Evolutionary conservation across 78 protist genomes (phyloP).

Genomic region (Guillardia theta): DNA sequence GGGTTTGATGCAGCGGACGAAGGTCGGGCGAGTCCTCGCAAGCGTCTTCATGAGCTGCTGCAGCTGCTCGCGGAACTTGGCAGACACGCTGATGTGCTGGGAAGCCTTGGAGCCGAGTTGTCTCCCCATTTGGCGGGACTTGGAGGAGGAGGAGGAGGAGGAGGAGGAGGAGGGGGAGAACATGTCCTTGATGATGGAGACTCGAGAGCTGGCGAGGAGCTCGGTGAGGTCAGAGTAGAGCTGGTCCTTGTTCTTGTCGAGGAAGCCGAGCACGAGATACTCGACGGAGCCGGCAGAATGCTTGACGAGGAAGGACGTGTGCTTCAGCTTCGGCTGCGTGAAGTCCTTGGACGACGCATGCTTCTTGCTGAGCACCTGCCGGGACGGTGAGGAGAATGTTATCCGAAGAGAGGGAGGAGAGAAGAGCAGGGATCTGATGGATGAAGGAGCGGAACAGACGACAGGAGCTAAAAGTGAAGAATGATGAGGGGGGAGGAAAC

Average conservation of each 20-base stretch:
- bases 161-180: not conserved
- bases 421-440: not conserved
- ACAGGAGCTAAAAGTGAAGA: too few relatives aligned
- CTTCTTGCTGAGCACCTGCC: too few relatives aligned
- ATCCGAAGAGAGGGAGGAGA: not conserved
- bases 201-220: not conserved
- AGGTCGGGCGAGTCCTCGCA: conserved; percentile 75
- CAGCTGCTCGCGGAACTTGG: conserved; percentile 53
- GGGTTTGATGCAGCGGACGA: conserved; percentile 88
- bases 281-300: not conserved
- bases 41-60: conserved; percentile 64
- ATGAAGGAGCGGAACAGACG: not conserved
- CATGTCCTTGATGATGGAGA: not conserved
- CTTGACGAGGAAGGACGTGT: not conserved
- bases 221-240: conserved; percentile 29
- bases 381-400: too few relatives aligned
- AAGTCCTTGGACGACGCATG: not conserved
- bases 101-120: not conserved
- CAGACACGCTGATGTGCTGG: not conserved
- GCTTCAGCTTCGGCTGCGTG: not conserved
- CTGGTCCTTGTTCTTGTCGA: conserved; percentile 76
- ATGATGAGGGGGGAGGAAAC: not conserved
- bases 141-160: not conserved
- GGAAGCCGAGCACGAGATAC: conserved; percentile 51
- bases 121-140: not conserved